A percentile compares a stretch with the other conserved stretches of the same genome.
phyloP scores from a whole-genome alignment of 2,329 filamentous ascomycete species.

The Chrysoporthe deuterocubensis region DNA sequence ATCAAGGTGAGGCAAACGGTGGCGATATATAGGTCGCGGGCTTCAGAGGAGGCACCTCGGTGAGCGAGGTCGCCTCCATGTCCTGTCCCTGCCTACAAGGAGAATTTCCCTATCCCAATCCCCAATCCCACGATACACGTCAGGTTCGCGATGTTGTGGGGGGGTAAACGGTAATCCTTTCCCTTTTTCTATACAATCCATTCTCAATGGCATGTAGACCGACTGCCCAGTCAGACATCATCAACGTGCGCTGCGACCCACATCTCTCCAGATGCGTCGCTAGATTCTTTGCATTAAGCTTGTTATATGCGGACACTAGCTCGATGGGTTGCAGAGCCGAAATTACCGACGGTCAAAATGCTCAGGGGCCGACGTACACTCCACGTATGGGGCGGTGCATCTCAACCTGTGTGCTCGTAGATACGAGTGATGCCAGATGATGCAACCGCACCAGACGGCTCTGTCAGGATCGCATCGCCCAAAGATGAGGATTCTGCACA shows the following conservation, averaged over 20 bases:
- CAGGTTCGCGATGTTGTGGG: background rate
- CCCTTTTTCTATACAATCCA: background rate
- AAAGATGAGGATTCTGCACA: background rate
- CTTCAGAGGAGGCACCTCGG: background rate
- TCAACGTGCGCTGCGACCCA: background rate
- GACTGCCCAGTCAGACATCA: background rate
- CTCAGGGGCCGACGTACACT: background rate
- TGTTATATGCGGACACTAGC: background rate
- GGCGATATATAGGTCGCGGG: background rate
- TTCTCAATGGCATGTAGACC: background rate
- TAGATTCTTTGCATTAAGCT: background rate
- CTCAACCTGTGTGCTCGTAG: background rate
- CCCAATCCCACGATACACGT: background rate
- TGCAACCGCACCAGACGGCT: background rate
- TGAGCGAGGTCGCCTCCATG: background rate
- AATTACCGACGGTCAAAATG: slow-evolving; percentile 1
- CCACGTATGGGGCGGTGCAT: background rate
- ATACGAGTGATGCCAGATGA: background rate
- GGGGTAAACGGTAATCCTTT: background rate
- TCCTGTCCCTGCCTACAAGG: background rate
- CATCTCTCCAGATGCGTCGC: background rate
- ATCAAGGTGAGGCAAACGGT: background rate
- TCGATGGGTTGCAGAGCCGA: background rate
- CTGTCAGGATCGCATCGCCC: background rate
- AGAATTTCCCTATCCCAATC: background rate